Evolutionary conservation across 2,329 filamentous ascomycete genomes (phyloP).

Genomic region (Alternaria solani): DNA sequence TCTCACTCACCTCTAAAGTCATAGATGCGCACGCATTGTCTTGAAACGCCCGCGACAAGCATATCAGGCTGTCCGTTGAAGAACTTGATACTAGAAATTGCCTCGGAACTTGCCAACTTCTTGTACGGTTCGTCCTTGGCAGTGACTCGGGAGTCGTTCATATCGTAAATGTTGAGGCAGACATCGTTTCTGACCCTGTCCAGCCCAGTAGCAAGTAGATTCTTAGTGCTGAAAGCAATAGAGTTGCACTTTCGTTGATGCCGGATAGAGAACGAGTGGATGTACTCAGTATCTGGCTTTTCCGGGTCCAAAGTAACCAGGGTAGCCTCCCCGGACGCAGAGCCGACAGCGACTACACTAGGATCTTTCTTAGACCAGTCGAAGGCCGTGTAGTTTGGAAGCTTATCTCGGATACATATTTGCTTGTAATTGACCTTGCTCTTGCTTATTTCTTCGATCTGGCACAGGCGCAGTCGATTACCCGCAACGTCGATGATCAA

Average conservation of each 20-base stretch:
- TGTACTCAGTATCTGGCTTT: conserved; percentile 46
- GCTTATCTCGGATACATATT: conserved; percentile 61
- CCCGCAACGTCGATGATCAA: conserved; percentile 68
- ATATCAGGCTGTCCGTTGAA: conserved; percentile 79
- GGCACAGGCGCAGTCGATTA: conserved; percentile 66
- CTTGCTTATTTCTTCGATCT: conserved; percentile 52
- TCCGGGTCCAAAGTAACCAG: conserved; percentile 76
- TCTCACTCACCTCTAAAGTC: conserved; percentile 73
- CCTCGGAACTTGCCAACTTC: conserved; percentile 69
- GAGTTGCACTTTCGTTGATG: conserved; percentile 81
- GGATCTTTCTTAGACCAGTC: conserved; percentile 70
- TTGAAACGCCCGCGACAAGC: conserved; percentile 77
- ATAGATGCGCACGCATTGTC: conserved; percentile 77
- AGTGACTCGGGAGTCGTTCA: conserved; percentile 65
- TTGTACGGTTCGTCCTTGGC: conserved; percentile 61
- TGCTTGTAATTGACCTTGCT: conserved; percentile 61
- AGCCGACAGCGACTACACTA: conserved; percentile 77
- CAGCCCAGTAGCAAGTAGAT: conserved; percentile 76
- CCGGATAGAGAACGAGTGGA: conserved; percentile 75
- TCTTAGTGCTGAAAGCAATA: conserved; percentile 78
- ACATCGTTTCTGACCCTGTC: conserved; percentile 83
- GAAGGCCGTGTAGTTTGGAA: conserved; percentile 70
- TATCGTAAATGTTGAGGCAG: conserved; percentile 83
- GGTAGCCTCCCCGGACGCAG: conserved; percentile 76
- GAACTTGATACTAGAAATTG: conserved; percentile 84